A percentile compares a stretch with the other conserved stretches of the same genome.
phyloP scores from a whole-genome alignment of 2,329 filamentous ascomycete genomes.

The Volutella citrinella region DNA sequence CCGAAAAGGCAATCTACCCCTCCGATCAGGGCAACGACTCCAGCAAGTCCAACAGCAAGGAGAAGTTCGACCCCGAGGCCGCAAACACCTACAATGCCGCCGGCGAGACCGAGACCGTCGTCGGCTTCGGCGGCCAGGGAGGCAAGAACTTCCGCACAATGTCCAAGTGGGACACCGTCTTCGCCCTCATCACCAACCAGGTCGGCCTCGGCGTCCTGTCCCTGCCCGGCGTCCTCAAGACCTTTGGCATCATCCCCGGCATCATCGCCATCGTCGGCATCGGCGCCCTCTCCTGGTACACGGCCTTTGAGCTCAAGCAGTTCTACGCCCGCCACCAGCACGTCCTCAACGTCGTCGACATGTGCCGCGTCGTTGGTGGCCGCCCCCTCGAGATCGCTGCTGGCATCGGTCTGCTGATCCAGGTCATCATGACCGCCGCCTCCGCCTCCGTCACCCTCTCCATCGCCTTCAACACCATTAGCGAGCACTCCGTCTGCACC shows the following conservation, averaged over 20 bases:
- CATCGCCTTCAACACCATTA: constrained; percentile 68
- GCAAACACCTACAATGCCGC: constrained; percentile 14
- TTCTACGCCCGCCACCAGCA: constrained; percentile 68
- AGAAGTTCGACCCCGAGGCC: constrained; percentile 16
- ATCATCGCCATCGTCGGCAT: constrained; percentile 65
- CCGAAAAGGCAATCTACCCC: constrained; percentile 21
- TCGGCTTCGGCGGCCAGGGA: constrained; percentile 28
- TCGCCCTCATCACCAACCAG: constrained; percentile 33
- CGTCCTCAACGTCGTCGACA: constrained; percentile 68
- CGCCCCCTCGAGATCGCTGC: constrained; percentile 22
- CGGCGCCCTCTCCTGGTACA: constrained; percentile 63
- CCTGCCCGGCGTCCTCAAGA: constrained; percentile 67
- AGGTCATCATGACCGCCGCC: constrained; percentile 69
- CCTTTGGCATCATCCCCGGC: constrained; percentile 65
- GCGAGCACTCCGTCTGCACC: constrained; percentile 59
- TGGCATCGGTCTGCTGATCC: constrained; percentile 64
- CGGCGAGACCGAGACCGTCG: constrained; percentile 19
- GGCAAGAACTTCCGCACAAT: constrained; percentile 32
- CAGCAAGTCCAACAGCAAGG: constrained; percentile 24
- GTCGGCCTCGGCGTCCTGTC: constrained; percentile 54
- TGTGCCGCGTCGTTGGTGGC: constrained; percentile 53
- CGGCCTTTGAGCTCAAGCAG: constrained; percentile 51
- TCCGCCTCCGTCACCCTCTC: constrained; percentile 65
- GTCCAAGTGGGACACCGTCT: constrained; percentile 31
- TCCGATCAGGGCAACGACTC: constrained; percentile 24